These are phyloP conservation scores for Sanghuangporus weigelae DNA, from an alignment of 1,284 basidiomycete species.

Conservation along the genomic window DNA sequence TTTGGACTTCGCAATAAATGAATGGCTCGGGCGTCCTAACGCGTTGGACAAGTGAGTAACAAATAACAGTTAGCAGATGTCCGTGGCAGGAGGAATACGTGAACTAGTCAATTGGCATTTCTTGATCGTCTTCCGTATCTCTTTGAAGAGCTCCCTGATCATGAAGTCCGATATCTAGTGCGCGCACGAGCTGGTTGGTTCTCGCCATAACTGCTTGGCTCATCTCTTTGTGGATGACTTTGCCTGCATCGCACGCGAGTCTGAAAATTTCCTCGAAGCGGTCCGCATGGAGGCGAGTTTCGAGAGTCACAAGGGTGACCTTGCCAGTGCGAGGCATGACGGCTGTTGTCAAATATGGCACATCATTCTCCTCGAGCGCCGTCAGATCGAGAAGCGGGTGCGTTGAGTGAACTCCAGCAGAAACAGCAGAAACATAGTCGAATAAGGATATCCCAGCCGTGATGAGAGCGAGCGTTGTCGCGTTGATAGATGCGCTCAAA, in stretches of 20 bases:
- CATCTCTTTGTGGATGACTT: constrained; percentile 84
- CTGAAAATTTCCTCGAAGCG: constrained; percentile 86
- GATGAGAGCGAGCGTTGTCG: constrained; percentile 86
- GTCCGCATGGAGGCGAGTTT: constrained; percentile 91
- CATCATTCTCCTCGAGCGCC: constrained; percentile 83
- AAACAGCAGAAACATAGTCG: constrained; percentile 87
- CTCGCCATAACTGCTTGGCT: constrained; percentile 62
- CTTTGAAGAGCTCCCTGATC: constrained; percentile 5
- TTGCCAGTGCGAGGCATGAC: constrained; percentile 80
- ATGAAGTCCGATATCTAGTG: constrained; percentile 29
- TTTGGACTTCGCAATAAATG: neutral
- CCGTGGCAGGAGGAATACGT: neutral
- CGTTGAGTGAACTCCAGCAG: constrained; percentile 74
- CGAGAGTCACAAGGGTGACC: constrained; percentile 87
- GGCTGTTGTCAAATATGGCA: constrained; percentile 86
- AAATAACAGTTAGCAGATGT: neutral
- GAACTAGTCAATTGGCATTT: constrained; percentile 15
- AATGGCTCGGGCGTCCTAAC: neutral
- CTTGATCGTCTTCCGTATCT: constrained; percentile 13
- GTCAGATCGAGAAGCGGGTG: constrained; percentile 84
- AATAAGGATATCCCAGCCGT: constrained; percentile 87
- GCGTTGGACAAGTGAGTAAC: neutral
- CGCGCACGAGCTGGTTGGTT: constrained; percentile 56
- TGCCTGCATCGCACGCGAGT: constrained; percentile 73
- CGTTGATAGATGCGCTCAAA: constrained; percentile 93